Base-by-base conservation (phyloP, 2,329 filamentous ascomycete species). In the Beauveria asiatica region DNA sequence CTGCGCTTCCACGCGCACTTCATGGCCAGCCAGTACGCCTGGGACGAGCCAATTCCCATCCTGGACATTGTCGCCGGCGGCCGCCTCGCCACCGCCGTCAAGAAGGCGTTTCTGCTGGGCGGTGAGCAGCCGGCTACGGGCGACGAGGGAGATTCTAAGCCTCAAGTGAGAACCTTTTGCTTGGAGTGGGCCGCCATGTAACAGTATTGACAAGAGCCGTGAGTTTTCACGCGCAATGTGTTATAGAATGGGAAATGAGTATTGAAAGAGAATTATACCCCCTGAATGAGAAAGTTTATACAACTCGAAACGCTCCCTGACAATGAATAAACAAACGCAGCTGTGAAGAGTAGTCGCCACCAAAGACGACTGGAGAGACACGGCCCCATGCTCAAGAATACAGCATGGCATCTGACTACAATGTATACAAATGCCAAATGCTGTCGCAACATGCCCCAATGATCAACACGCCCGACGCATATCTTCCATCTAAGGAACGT, bases 1-100 rank as follows among this genome's bases (percentile, higher is more conserved):
- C 79, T 99, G 56, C 87, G 94, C 11, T 99, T 95, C 72, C 94
- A 99, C 73, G 94, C 91, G 50, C 94, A 99, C 72, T 97, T 96
- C 72, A 82, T 96, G 67, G 90, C 88, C 8, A 88, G 87, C n/a
- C 85, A 89, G 37, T 84, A 89, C 66, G 85, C 80, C n/a, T 97
- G 92, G 91, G 86, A 97, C 62, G 84, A 96, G 67, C 85, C 92
- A 66, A 87, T 99, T 60, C 83, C 89, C 42, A 78, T 97, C 68
- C 81, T 97, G 65, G 89, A 96, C 65, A 77, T 99, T 16, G 87
- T 97, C 17, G 88, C 86, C 21, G 92, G 91, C 8, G 94, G 94
- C 5, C 82, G 94, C 66, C 74, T 99, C 64, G 94, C 92, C 0
- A 97, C 94, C 2, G 90, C 90, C 54, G 94, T 97, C 21, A 99